Evolutionary conservation across 1,139 yeast species (phyloP).

Genomic region (Sugiyamaella pinicola): DNA sequence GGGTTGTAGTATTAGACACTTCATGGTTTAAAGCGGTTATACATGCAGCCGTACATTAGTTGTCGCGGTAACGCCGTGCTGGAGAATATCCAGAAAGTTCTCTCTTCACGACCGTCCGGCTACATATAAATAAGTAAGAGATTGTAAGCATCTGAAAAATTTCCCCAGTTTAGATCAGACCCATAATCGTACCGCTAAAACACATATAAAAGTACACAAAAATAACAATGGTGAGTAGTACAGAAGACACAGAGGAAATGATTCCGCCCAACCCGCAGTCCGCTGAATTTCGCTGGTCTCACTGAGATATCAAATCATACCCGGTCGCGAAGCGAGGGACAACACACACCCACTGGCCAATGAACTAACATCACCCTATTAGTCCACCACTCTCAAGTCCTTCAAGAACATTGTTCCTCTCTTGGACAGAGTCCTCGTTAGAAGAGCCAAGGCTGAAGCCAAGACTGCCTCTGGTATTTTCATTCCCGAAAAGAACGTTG

Average conservation of each 20-base stretch:
- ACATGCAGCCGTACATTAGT: no score
- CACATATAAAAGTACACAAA: background rate
- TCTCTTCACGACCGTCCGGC: constrained; percentile 11
- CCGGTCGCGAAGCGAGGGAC: no score
- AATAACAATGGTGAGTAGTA: constrained; percentile 9
- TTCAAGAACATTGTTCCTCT: constrained; percentile 89
- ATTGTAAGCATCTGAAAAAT: background rate
- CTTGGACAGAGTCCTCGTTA: constrained; percentile 93
- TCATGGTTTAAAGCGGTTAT: no score
- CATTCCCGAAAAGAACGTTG: constrained; percentile 95
- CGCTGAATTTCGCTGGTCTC: no score
- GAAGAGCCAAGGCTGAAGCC: constrained; percentile 87
- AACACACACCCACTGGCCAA: no score
- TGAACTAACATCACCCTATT: background rate
- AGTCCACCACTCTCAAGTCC: constrained; percentile 65
- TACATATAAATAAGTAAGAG: background rate
- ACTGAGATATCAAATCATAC: no score
- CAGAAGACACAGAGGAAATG: background rate
- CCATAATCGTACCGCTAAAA: background rate
- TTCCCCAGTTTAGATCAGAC: constrained; percentile 13
- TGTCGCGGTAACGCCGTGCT: constrained; percentile 5
- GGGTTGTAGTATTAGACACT: no score
- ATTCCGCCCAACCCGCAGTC: no score
- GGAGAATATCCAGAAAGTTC: constrained; percentile 15
- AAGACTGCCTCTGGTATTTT: constrained; percentile 93